A percentile compares a stretch with the other conserved stretches of the same genome.
These are phyloP conservation scores for Pythium periplocum DNA, from an alignment of 352 stramenopile genomes.

Conservation along the genomic window DNA sequence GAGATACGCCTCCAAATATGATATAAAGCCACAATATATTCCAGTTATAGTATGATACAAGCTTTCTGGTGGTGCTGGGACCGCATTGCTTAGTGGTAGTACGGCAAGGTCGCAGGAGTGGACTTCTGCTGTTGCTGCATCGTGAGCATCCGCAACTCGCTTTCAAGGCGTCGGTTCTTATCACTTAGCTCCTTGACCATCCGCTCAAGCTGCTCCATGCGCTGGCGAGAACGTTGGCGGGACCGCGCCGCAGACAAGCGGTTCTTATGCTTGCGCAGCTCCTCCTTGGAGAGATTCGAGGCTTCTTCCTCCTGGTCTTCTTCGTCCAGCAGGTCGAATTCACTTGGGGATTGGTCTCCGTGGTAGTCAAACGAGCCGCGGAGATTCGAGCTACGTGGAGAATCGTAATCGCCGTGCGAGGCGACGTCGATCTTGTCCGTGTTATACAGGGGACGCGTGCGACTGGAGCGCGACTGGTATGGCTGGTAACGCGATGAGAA, in stretches of 20 bases:
- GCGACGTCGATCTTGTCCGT: neutral
- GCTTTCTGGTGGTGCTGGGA: no score
- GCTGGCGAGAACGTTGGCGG: slow-evolving; percentile 1
- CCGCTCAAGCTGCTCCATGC: slow-evolving; percentile 5
- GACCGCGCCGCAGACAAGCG: slow-evolving; percentile 5
- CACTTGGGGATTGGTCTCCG: neutral
- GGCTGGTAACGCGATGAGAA: neutral
- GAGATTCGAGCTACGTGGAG: neutral
- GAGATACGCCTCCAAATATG: no score
- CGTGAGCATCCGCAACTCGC: neutral
- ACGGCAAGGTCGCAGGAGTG: neutral
- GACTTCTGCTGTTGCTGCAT: neutral
- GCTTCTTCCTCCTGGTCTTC: neutral
- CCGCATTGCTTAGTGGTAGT: neutral
- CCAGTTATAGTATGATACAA: no score
- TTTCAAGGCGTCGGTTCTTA: neutral
- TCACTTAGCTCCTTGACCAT: neutral
- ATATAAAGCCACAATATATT: no score
- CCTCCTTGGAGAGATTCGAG: slow-evolving; percentile 4
- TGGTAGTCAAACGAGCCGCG: neutral
- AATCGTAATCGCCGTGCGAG: neutral
- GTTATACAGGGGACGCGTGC: neutral
- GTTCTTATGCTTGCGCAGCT: slow-evolving; percentile 9
- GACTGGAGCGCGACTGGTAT: neutral
- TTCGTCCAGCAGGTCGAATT: neutral